These are phyloP conservation scores for Podospora sp. DNA, from an alignment of 495 filamentous ascomycete species.

Conservation along the genomic window DNA sequence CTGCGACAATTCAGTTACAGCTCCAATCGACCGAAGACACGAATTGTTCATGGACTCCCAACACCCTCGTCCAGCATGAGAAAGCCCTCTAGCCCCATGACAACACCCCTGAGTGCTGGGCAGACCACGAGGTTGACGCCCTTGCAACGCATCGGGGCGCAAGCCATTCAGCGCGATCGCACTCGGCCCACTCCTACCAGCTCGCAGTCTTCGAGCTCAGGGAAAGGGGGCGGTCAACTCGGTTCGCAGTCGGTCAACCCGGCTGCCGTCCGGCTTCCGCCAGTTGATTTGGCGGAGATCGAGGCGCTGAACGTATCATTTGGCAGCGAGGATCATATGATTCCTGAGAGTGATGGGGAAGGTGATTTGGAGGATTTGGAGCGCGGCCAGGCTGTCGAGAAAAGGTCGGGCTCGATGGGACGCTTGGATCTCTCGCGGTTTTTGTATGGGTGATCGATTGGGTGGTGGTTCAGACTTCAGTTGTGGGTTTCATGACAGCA, in stretches of 20 bases:
- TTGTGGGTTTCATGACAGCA: not conserved
- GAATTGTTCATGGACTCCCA: slow-evolving; percentile 34
- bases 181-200: slow-evolving; percentile 41
- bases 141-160: slow-evolving; percentile 51
- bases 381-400: slow-evolving; percentile 16
- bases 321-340: slow-evolving; percentile 77
- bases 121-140: slow-evolving; percentile 41
- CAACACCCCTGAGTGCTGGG: slow-evolving; percentile 25
- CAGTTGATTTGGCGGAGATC: slow-evolving; percentile 44
- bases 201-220: slow-evolving; percentile 21
- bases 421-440: slow-evolving; percentile 58
- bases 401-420: slow-evolving; percentile 19
- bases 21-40: slow-evolving; percentile 21
- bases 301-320: slow-evolving; percentile 42
- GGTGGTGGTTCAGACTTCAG: not conserved
- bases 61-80: slow-evolving; percentile 36
- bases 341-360: slow-evolving; percentile 70
- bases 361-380: slow-evolving; percentile 42
- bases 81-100: slow-evolving; percentile 34
- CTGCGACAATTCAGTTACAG: slow-evolving; percentile 34
- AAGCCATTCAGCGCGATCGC: slow-evolving; percentile 39
- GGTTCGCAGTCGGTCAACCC: slow-evolving; percentile 43
- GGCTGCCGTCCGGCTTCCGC: slow-evolving; percentile 45
- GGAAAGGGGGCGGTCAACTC: slow-evolving; percentile 18
- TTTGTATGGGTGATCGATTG: slow-evolving; percentile 46